Percentiles rank a stretch among this genome's conserved stretches.
Evolutionary conservation across 2,329 filamentous ascomycete species (phyloP).

Genomic region (Colletotrichum noveboracense): DNA sequence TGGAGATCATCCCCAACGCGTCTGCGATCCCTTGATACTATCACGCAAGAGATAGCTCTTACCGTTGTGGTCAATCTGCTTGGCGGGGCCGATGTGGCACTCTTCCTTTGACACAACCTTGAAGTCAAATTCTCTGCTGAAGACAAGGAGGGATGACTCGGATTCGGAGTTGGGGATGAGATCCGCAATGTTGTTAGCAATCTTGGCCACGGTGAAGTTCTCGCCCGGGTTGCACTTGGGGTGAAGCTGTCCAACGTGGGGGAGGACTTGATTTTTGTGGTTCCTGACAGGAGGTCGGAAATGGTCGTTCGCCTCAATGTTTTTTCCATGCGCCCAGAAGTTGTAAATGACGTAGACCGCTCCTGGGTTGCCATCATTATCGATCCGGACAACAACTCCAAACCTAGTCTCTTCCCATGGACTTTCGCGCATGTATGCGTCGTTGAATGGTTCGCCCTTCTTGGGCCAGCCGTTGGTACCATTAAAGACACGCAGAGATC

Average conservation of each 20-base stretch:
- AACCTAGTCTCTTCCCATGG: background rate
- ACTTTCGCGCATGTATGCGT: background rate
- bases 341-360: background rate
- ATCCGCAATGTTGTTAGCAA: background rate
- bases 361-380: background rate
- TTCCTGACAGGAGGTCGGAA: background rate
- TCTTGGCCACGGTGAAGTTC: background rate
- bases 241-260: background rate
- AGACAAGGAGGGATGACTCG: background rate
- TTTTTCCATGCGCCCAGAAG: background rate
- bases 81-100: background rate
- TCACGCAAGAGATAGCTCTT: background rate
- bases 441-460: too few species aligned
- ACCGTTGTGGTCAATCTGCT: background rate
- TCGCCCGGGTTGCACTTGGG: background rate
- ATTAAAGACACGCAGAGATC: background rate
- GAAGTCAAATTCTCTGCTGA: background rate
- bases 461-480: background rate
- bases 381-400: background rate
- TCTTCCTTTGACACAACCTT: background rate
- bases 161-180: background rate
- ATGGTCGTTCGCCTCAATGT: background rate
- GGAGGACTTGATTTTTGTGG: background rate
- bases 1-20: background rate
- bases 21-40: background rate